Evolutionary conservation across 352 stramenopile species (phyloP).

Genomic region (Phytophthora hibernalis): DNA sequence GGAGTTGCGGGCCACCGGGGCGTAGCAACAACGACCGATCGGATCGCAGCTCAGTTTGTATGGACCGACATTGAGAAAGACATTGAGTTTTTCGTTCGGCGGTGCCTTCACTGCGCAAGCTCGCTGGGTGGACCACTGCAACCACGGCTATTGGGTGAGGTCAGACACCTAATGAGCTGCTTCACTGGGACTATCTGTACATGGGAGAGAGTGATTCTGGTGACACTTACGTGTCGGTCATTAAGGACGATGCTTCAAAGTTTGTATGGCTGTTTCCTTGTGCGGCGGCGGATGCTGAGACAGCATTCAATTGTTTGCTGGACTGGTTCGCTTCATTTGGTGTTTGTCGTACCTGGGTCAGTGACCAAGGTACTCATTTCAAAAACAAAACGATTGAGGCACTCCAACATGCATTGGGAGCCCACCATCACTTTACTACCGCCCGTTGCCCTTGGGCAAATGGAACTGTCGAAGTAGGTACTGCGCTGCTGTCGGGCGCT

Average conservation of each 20-base stretch:
- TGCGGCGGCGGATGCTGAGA: constrained; percentile 6
- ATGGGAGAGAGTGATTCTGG: neutral
- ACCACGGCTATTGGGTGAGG: constrained; percentile 6
- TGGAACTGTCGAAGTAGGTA: too few species aligned
- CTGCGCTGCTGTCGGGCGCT: too few species aligned
- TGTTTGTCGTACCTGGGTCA: constrained; percentile 32
- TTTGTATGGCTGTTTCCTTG: constrained; percentile 32
- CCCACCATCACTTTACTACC: too few species aligned
- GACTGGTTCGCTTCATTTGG: constrained; percentile 21
- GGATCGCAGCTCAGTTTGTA: constrained; percentile 4
- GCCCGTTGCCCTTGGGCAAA: too few species aligned
- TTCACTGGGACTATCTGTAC: neutral
- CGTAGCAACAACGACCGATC: neutral
- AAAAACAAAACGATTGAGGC: too few species aligned
- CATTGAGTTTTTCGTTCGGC: constrained; percentile 23
- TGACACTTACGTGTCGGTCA: constrained; percentile 11
- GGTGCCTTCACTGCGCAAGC: constrained; percentile 25
- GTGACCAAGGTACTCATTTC: constrained; percentile 13
- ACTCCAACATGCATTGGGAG: too few species aligned
- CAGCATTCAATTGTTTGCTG: neutral
- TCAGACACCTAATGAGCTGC: constrained; percentile 11
- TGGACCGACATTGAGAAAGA: constrained; percentile 27
- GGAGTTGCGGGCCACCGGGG: constrained; percentile 34
- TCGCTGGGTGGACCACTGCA: neutral
- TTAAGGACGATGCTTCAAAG: constrained; percentile 41